Conservation (phyloP, 108 stramenopile genomes). For the Skeletonema costatum region DNA sequence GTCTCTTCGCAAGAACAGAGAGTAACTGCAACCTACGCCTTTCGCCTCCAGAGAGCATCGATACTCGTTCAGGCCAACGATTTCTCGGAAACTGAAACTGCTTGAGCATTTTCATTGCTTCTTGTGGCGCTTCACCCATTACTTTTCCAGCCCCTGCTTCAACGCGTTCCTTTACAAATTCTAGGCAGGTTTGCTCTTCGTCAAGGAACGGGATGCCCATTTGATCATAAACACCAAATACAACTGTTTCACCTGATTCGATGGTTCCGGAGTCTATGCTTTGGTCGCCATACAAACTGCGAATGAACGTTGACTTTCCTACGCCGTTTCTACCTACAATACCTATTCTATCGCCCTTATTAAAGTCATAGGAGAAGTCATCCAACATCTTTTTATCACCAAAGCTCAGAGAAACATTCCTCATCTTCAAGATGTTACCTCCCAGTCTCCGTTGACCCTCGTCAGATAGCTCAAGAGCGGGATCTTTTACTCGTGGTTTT, state of each 20-base stretch:
- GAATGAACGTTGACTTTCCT: constrained; percentile 79
- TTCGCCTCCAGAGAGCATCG: constrained; percentile 84
- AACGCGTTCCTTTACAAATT: constrained; percentile 76
- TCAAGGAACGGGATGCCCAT: constrained; percentile 65
- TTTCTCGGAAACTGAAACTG: constrained; percentile 73
- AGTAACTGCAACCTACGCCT: constrained; percentile 79
- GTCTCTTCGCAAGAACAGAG: constrained; percentile 68
- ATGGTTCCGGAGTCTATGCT: constrained; percentile 59
- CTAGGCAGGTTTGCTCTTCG: constrained; percentile 70
- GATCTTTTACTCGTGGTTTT: constrained; percentile 73
- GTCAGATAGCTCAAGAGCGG: constrained; percentile 51
- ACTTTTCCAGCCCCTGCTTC: constrained; percentile 46
- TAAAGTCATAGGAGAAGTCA: constrained; percentile 85
- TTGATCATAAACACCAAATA: constrained; percentile 86
- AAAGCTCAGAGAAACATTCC: constrained; percentile 69
- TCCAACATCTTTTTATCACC: constrained; percentile 69
- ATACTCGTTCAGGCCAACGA: constrained; percentile 77
- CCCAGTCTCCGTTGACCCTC: constrained; percentile 58
- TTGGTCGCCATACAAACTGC: constrained; percentile 63
- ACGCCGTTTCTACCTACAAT: constrained; percentile 86
- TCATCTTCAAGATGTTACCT: constrained; percentile 63
- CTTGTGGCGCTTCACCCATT: constrained; percentile 63
- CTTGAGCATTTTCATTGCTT: constrained; percentile 76
- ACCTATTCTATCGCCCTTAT: constrained; percentile 76
- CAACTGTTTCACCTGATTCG: constrained; percentile 81